A percentile compares a stretch with the other conserved stretches of the same genome.
Conservation (phyloP, 495 filamentous ascomycete genomes). For the Penicillium canariense region DNA sequence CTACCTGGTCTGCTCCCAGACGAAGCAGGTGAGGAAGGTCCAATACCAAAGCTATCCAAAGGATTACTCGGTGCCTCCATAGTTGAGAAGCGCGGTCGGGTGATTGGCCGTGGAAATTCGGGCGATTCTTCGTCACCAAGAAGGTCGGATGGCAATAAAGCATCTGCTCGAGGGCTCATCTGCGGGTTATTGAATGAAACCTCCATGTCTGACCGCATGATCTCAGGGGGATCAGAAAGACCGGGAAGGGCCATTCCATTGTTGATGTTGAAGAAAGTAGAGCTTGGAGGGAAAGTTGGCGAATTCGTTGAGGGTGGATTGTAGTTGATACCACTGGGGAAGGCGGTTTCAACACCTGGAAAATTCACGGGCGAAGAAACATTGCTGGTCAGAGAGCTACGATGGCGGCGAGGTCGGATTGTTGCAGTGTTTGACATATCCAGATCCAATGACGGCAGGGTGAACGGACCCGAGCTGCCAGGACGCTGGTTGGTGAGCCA, state of each 20-base stretch:
- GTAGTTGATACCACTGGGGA: conserved; percentile 38
- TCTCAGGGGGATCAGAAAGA: conserved; percentile 39
- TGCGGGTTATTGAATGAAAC: conserved; percentile 59
- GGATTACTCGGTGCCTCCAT: conserved; percentile 34
- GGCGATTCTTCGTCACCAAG: conserved; percentile 73
- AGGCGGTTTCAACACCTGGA: conserved; percentile 37
- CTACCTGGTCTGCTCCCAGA: conserved; percentile 60
- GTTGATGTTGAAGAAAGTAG: conserved; percentile 59
- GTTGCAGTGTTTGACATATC: conserved; percentile 39
- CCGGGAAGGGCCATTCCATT: conserved; percentile 51
- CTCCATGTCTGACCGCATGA: conserved; percentile 43
- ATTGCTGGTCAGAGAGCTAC: conserved; percentile 49
- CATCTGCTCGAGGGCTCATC: conserved; percentile 77
- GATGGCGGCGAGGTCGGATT: conserved; percentile 48
- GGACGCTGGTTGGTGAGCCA: conserved; percentile 48
- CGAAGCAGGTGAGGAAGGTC: conserved; percentile 70
- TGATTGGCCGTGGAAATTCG: conserved; percentile 45
- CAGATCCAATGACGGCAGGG: conserved; percentile 43
- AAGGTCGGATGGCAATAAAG: conserved; percentile 75
- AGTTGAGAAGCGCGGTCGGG: conserved; percentile 37
- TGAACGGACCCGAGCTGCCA: conserved; percentile 44
- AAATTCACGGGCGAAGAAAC: conserved; percentile 47
- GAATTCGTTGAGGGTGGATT: conserved; percentile 48
- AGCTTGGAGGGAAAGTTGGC: conserved; percentile 44
- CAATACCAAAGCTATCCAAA: conserved; percentile 41